These are phyloP conservation scores for Trichosporon asahii DNA, from an alignment of 1,284 basidiomycete genomes.

Conservation along the genomic window DNA sequence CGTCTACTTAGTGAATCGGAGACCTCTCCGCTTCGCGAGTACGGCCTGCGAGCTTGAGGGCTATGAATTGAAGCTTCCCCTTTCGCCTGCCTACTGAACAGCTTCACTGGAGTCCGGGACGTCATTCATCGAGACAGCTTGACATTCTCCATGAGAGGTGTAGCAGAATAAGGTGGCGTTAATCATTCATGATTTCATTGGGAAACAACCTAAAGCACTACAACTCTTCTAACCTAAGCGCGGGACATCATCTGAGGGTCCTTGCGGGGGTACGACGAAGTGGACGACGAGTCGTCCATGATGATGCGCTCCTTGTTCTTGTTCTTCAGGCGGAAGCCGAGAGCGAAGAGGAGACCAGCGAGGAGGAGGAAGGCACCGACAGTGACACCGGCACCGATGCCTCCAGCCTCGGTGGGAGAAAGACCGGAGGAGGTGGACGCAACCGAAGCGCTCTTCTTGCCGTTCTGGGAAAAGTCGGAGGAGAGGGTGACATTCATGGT, in stretches of 20 bases:
- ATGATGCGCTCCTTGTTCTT: neutral
- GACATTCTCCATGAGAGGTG: too few relatives aligned
- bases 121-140: too few relatives aligned
- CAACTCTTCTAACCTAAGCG: neutral
- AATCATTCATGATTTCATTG: neutral
- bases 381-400: slow-evolving; percentile 22
- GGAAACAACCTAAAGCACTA: neutral
- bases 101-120: too few relatives aligned
- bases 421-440: neutral
- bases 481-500: slow-evolving; percentile 11
- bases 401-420: slow-evolving; percentile 14
- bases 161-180: too few relatives aligned
- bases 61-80: too few relatives aligned
- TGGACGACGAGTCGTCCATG: slow-evolving; percentile 11
- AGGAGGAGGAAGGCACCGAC: slow-evolving; percentile 13
- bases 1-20: too few relatives aligned
- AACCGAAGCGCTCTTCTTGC: neutral
- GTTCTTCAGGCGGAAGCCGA: slow-evolving; percentile 16
- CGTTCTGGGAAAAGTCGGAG: neutral
- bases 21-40: too few relatives aligned
- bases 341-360: slow-evolving; percentile 15
- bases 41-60: too few relatives aligned
- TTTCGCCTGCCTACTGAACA: too few relatives aligned
- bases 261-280: slow-evolving; percentile 5
- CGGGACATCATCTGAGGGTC: slow-evolving; percentile 6